Evolutionary conservation across 345 rosid genomes (phyloP).

Genomic region (Gossypium turneri): DNA sequence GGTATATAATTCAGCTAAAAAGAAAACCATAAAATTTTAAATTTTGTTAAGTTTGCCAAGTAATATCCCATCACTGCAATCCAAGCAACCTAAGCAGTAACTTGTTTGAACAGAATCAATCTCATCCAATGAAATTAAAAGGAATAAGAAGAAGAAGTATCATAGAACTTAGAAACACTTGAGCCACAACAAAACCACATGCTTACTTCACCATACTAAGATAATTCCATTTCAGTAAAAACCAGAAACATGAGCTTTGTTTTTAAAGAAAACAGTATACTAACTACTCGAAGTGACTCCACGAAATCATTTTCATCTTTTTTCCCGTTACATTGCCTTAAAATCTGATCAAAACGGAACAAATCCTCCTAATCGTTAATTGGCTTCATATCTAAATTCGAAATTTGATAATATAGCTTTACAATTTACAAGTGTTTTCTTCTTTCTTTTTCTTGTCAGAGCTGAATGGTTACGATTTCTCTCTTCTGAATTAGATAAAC

Average conservation of each 20-base stretch:
- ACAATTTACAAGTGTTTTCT: slow-evolving; percentile 4
- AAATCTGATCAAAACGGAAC: not conserved
- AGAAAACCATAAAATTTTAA: not conserved
- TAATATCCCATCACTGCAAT: not conserved
- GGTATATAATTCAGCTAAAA: not conserved
- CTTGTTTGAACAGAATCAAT: not conserved
- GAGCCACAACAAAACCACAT: not conserved
- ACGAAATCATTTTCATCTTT: not conserved
- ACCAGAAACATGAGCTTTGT: slow-evolving; percentile 2
- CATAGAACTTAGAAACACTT: slow-evolving; percentile 1
- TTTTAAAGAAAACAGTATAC: not conserved
- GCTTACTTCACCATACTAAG: not conserved
- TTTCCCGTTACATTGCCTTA: not conserved
- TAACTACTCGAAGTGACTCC: not conserved
- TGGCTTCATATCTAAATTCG: not conserved
- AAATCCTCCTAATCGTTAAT: not conserved
- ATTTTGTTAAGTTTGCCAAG: not conserved
- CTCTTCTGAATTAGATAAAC: not conserved
- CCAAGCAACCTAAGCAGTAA: slow-evolving; percentile 4
- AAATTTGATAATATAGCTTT: not conserved
- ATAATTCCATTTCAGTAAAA: not conserved
- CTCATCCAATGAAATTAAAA: not conserved
- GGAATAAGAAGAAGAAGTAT: not conserved
- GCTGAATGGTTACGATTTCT: not conserved
- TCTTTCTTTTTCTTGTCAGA: not conserved